Evolutionary conservation across 2,329 filamentous ascomycete species (phyloP).

Genomic region (Bipolaris sorokiniana): DNA sequence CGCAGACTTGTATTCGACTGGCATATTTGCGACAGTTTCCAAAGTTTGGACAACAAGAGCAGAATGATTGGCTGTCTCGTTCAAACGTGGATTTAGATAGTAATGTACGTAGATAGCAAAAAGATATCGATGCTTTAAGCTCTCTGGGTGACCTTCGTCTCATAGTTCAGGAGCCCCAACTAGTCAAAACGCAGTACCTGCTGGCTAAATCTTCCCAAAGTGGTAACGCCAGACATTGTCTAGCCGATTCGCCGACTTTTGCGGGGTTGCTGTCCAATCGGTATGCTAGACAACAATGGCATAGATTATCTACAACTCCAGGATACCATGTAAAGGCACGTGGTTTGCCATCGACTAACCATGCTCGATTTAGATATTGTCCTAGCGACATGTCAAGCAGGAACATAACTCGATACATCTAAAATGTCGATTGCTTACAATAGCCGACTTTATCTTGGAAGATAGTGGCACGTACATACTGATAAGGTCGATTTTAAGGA

Average conservation of each 20-base stretch:
- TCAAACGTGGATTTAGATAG: neutral
- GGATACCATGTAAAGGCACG: neutral
- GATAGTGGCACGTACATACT: neutral
- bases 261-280: neutral
- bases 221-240: neutral
- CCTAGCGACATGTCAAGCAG: neutral
- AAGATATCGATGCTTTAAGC: neutral
- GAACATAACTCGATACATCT: neutral
- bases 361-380: neutral
- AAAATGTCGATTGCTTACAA: neutral
- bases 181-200: neutral
- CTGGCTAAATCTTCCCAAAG: conserved; percentile 1
- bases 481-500: neutral
- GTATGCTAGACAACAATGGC: neutral
- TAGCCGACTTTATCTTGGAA: neutral
- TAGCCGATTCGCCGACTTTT: neutral
- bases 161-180: neutral
- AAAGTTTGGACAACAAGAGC: no score
- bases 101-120: neutral
- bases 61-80: neutral
- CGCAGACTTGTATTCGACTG: neutral
- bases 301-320: neutral
- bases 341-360: neutral
- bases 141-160: neutral
- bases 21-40: neutral